phyloP scores from a whole-genome alignment of 768 basidiomycete species.

The Kwoniella pini region DNA sequence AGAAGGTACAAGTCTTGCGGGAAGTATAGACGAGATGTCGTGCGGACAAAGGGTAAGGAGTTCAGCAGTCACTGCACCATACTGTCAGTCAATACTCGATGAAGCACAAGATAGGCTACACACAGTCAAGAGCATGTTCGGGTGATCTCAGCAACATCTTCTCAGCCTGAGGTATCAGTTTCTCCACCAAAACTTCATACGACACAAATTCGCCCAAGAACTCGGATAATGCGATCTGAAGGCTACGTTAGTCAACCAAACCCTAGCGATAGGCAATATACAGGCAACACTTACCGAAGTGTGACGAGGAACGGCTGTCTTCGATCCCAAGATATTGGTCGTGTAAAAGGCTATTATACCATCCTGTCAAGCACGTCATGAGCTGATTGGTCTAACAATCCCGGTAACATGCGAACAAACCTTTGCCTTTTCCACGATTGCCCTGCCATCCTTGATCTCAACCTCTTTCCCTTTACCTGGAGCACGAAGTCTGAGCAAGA shows the following conservation, averaged over 20 bases:
- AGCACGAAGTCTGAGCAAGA: conserved; percentile 63
- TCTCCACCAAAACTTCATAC: conserved; percentile 60
- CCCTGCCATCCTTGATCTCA: conserved; percentile 54
- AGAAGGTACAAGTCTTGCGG: conserved; percentile 61
- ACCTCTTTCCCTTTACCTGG: conserved; percentile 55
- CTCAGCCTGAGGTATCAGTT: conserved; percentile 72
- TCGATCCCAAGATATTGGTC: conserved; percentile 67
- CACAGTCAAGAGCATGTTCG: conserved; percentile 70
- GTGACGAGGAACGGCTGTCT: conserved; percentile 64
- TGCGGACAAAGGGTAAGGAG: conserved; percentile 64
- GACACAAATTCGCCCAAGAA: conserved; percentile 64
- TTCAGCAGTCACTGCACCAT: conserved; percentile 65
- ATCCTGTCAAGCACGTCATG: conserved; percentile 57
- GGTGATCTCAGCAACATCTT: conserved; percentile 80
- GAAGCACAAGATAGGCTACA: too few relatives aligned
- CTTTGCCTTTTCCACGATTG: conserved; percentile 57
- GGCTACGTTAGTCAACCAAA: too few relatives aligned
- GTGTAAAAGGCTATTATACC: conserved; percentile 66
- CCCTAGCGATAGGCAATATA: too few relatives aligned
- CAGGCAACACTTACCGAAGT: conserved; percentile 55
- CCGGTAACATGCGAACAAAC: conserved; percentile 56
- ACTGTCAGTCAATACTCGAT: too few relatives aligned
- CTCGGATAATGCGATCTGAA: conserved; percentile 58
- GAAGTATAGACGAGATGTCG: conserved; percentile 65
- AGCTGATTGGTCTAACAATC: too few relatives aligned